phyloP scores from a whole-genome alignment of 306 rosid genomes.

The Sindora glabra region DNA sequence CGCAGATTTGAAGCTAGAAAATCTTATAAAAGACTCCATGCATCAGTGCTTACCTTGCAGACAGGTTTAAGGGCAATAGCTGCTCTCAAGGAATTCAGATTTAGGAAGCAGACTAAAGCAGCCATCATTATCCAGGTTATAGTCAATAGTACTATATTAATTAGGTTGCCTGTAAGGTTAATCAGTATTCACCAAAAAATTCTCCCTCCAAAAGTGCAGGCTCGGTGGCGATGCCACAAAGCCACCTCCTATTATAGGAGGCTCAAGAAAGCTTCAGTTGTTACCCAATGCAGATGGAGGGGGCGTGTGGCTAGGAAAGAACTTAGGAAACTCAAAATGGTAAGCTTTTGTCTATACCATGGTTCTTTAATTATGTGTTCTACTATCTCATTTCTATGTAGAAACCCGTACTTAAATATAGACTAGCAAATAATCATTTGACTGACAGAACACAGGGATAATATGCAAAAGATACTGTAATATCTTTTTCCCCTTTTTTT shows the following conservation, averaged over 20 bases:
- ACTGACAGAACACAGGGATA: slow-evolving; percentile 2
- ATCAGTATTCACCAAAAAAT: slow-evolving; percentile 1
- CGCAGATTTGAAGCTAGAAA: slow-evolving; percentile 61
- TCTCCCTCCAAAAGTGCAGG: slow-evolving; percentile 40
- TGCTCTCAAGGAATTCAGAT: slow-evolving; percentile 62
- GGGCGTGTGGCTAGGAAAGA: slow-evolving; percentile 65
- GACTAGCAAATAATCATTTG: slow-evolving; percentile 1
- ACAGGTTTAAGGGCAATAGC: slow-evolving; percentile 85
- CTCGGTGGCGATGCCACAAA: slow-evolving; percentile 81
- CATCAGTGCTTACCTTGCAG: slow-evolving; percentile 63
- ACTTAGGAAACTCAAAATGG: slow-evolving; percentile 96
- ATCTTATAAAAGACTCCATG: slow-evolving; percentile 47
- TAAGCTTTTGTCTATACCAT: slow-evolving; percentile 15
- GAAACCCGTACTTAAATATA: slow-evolving; percentile 1
- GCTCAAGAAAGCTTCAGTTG: slow-evolving; percentile 75
- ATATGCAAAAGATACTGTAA: neutral
- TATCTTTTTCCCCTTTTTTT: slow-evolving; percentile 6
- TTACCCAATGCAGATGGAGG: slow-evolving; percentile 81
- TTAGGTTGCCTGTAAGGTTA: neutral
- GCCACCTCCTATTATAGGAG: slow-evolving; percentile 56
- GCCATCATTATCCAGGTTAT: slow-evolving; percentile 69
- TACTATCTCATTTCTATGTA: neutral
- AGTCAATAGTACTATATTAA: slow-evolving; percentile 12
- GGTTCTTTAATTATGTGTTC: neutral
- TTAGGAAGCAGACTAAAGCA: slow-evolving; percentile 70